A percentile compares a stretch with the other conserved stretches of the same genome.
These are phyloP conservation scores for Tanacetum coccineum DNA, from an alignment of 129 eudicot species.

Conservation along the genomic window DNA sequence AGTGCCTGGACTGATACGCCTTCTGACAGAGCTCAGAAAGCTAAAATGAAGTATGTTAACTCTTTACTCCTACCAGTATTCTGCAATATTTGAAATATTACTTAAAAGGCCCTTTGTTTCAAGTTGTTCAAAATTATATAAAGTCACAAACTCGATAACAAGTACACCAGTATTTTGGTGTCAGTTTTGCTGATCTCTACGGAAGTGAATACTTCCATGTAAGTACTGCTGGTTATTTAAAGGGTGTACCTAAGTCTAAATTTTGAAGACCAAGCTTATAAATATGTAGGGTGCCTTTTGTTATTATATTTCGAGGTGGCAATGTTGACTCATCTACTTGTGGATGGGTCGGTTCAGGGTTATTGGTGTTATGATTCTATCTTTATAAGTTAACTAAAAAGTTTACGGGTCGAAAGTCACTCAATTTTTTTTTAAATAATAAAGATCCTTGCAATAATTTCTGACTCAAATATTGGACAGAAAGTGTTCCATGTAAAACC, in stretches of 20 bases:
- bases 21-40: conserved; percentile 85
- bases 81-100: conserved; percentile 2
- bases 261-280: not conserved
- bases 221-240: not conserved
- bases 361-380: too few relatives aligned
- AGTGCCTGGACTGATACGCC: conserved; percentile 98
- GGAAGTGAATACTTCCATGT: not conserved
- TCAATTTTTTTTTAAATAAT: too few relatives aligned
- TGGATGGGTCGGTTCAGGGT: too few relatives aligned
- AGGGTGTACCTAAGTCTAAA: not conserved
- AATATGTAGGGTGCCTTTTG: too few relatives aligned
- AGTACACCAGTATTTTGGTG: not conserved
- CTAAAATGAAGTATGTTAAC: conserved; percentile 73
- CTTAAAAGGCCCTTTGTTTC: conserved; percentile 8
- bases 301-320: not conserved
- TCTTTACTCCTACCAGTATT: not conserved
- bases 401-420: too few relatives aligned
- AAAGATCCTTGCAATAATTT: too few relatives aligned
- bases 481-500: too few relatives aligned
- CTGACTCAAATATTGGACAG: too few relatives aligned
- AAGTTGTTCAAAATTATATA: not conserved
- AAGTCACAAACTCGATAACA: not conserved
- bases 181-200: not conserved
- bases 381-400: too few relatives aligned
- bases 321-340: too few relatives aligned